Evolutionary conservation across 2,329 filamentous ascomycete genomes (phyloP).

Genomic region (Achaetomium macrosporum): DNA sequence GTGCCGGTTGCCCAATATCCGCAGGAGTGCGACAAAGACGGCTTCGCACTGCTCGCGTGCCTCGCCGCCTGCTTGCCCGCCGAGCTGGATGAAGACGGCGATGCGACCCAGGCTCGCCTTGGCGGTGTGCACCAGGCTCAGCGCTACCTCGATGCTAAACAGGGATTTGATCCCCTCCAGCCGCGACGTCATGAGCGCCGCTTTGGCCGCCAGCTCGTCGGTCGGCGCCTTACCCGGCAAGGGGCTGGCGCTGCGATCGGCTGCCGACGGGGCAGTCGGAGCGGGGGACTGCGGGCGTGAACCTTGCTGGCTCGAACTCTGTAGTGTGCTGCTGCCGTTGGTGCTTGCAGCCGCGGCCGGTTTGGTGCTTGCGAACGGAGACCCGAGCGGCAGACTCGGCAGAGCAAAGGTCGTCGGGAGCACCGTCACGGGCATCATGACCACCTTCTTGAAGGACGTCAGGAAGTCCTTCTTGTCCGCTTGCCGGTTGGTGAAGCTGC

Average conservation of each 20-base stretch:
- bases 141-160: slow-evolving; percentile 92
- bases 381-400: slow-evolving; percentile 53
- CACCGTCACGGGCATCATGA: slow-evolving; percentile 97
- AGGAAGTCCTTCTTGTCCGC: slow-evolving; percentile 96
- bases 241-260: slow-evolving; percentile 37
- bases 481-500: slow-evolving; percentile 86
- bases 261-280: slow-evolving; percentile 23
- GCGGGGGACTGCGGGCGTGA: slow-evolving; percentile 48
- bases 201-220: slow-evolving; percentile 89
- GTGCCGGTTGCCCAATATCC: slow-evolving; percentile 78
- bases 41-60: slow-evolving; percentile 82
- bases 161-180: slow-evolving; percentile 91
- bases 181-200: slow-evolving; percentile 92
- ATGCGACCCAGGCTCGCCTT: slow-evolving; percentile 83
- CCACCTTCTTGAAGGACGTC: slow-evolving; percentile 94
- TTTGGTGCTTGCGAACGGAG: slow-evolving; percentile 47
- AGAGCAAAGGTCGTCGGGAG: slow-evolving; percentile 57
- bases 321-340: slow-evolving; percentile 29
- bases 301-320: slow-evolving; percentile 33
- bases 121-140: slow-evolving; percentile 81
- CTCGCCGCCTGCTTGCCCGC: slow-evolving; percentile 73
- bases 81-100: slow-evolving; percentile 73
- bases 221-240: slow-evolving; percentile 63
- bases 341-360: slow-evolving; percentile 24
- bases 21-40: slow-evolving; percentile 80